Evolutionary conservation across 2,329 filamentous ascomycete genomes (phyloP), one percentile per base, ranked within the genome.

Genomic region (Dactylonectria macrodidyma): DNA sequence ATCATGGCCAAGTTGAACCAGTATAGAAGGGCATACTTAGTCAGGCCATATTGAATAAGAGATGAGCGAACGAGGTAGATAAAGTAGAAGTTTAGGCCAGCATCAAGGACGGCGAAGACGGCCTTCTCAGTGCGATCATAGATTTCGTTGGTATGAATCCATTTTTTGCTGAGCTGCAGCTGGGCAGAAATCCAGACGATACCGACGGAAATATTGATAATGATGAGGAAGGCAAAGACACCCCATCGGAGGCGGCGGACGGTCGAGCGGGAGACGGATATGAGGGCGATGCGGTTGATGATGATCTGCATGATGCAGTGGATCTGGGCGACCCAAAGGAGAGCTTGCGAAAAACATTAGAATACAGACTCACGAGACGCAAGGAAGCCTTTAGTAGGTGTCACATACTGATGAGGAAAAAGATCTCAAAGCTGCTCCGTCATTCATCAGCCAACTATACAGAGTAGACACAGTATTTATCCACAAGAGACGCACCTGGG

Each of bases 111-210:
- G 8, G 69, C 36, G 44, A 71, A 71, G 14, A 71, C 9, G 3
- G 26, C 69, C 59, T 71, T 71, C 50, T 71, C 69, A 56, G 68
- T 69, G 62, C 69, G 62, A 34, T 71, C 69, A 68, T 68, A 71
- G 16, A 71, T 47, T 5, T 66, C 56, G 52, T 71, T 71, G 11
- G 69, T 71, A 33, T 71, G 62, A n/a, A 68, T 65, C 47, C 68
- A 71, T 2, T 63, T 7, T 16, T 52, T 59, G 3, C 61, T 61
- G 9, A 69, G 68, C 11, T 71, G 69, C 1, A 71, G 6, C 0
- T 68, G 69, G 9, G 69, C 69, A 0, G 69, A 68, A 3, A 71
- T 9, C 69, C 69, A 71, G 41, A 71, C 71, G 38, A 65, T 71
- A 59, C 71, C 71, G 3, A 68, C 69, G 33, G 68, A 71, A 12